A percentile compares a stretch with the other conserved stretches of the same genome.
Evolutionary conservation across 257 asterid genomes (phyloP).

Genomic region (Solanum pennellii): DNA sequence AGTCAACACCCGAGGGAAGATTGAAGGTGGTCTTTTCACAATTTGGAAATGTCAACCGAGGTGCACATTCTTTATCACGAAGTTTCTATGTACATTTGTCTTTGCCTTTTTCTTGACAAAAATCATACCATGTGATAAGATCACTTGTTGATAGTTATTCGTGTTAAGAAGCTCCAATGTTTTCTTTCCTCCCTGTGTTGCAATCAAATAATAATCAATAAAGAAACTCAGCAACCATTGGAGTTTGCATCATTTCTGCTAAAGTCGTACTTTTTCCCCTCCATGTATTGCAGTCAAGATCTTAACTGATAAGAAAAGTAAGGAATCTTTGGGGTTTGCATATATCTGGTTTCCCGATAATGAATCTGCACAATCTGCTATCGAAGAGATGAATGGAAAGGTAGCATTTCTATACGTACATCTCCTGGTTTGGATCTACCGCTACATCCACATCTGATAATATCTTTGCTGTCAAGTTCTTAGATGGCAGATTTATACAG

Average conservation of each 20-base stretch:
- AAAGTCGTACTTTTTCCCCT: neutral
- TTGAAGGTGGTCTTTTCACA: neutral
- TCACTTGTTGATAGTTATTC: neutral
- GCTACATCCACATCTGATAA: neutral
- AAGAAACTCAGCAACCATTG: neutral
- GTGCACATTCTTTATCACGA: neutral
- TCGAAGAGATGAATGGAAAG: slow-evolving; percentile 2
- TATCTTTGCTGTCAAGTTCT: neutral
- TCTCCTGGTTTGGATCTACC: neutral
- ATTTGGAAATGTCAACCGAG: neutral
- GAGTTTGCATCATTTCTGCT: neutral
- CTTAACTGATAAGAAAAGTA: neutral
- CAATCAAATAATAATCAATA: neutral
- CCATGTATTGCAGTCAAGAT: slow-evolving; percentile 1
- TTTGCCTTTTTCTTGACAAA: neutral
- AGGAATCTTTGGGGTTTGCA: neutral
- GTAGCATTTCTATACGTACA: neutral
- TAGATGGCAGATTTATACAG: slow-evolving; percentile 2
- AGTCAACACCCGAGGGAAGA: neutral
- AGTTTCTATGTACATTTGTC: neutral
- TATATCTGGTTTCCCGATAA: neutral
- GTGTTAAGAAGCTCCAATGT: neutral
- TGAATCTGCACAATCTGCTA: neutral
- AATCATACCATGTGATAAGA: neutral
- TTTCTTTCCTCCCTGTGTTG: neutral